Evolutionary conservation across 495 filamentous ascomycete genomes (phyloP).

Genomic region (Tuber microsphaerosporum): DNA sequence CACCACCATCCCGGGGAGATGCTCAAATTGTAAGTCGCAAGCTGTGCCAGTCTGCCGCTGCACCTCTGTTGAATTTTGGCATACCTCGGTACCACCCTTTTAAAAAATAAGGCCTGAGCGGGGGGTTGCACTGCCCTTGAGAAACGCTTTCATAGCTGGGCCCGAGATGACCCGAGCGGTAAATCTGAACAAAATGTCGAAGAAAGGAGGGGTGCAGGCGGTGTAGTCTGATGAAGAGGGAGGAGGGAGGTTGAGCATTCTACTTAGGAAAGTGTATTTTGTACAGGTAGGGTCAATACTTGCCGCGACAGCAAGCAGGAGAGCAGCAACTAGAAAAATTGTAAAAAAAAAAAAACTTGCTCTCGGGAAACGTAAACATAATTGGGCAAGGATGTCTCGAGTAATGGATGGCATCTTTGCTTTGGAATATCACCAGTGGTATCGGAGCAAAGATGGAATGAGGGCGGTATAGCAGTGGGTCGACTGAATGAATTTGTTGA

Average conservation of each 20-base stretch:
- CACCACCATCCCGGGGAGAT: background rate
- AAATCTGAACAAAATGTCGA: background rate
- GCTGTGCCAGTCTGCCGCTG: background rate
- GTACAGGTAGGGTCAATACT: background rate
- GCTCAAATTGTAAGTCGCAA: background rate
- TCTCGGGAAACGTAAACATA: background rate
- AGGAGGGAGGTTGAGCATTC: background rate
- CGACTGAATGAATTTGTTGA: background rate
- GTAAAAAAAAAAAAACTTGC: background rate
- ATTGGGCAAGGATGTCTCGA: background rate
- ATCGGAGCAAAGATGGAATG: background rate
- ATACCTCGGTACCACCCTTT: background rate
- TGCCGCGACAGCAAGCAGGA: background rate
- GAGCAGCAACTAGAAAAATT: background rate
- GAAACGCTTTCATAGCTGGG: background rate
- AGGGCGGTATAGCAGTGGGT: background rate
- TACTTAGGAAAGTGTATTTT: background rate
- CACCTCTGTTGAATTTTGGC: background rate
- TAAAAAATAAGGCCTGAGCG: background rate
- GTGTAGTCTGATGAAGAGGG: background rate
- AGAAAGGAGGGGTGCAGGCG: background rate
- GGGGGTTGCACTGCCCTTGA: background rate
- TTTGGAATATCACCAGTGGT: conserved; percentile 1
- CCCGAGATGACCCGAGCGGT: conserved; percentile 1
- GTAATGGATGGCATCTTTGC: background rate